phyloP scores from a whole-genome alignment of 2,329 filamentous ascomycete species.

The Ceratocystis huliohia region DNA sequence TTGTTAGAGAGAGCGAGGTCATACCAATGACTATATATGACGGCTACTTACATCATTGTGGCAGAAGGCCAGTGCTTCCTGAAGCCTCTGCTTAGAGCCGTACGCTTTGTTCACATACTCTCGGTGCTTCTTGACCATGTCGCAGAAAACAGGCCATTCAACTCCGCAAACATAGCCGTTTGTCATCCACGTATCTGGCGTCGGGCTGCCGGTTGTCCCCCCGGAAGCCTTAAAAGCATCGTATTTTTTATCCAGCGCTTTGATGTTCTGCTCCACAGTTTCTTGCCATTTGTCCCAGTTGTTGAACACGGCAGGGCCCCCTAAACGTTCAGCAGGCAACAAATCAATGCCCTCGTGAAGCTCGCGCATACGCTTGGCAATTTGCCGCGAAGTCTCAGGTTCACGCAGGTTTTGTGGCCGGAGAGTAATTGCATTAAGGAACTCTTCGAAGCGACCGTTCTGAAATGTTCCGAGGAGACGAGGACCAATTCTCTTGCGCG shows the following conservation, averaged over 20 bases:
- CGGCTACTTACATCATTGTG: slow-evolving; percentile 72
- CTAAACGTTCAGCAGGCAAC: slow-evolving; percentile 60
- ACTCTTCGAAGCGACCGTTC: slow-evolving; percentile 94
- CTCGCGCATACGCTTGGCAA: slow-evolving; percentile 95
- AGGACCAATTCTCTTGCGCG: slow-evolving; percentile 85
- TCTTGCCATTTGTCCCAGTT: slow-evolving; percentile 92
- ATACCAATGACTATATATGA: background rate
- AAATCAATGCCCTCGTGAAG: slow-evolving; percentile 88
- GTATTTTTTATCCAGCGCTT: slow-evolving; percentile 47
- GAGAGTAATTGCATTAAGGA: slow-evolving; percentile 71
- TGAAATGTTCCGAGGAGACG: slow-evolving; percentile 80
- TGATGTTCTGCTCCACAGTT: slow-evolving; percentile 48
- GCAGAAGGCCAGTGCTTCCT: slow-evolving; percentile 74
- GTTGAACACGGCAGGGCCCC: slow-evolving; percentile 70
- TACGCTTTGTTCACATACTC: slow-evolving; percentile 60
- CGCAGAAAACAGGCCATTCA: slow-evolving; percentile 66
- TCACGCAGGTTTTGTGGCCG: slow-evolving; percentile 64
- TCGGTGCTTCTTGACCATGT: slow-evolving; percentile 64
- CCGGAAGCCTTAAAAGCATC: slow-evolving; percentile 30
- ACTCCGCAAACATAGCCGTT: slow-evolving; percentile 68
- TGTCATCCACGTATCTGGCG: slow-evolving; percentile 47
- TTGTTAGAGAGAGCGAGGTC: background rate
- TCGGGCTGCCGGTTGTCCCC: slow-evolving; percentile 22
- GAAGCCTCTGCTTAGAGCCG: slow-evolving; percentile 52
- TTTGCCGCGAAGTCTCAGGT: slow-evolving; percentile 74